These are phyloP conservation scores for Penicillium paradoxum DNA, from an alignment of 495 filamentous ascomycete species.

Conservation along the genomic window DNA sequence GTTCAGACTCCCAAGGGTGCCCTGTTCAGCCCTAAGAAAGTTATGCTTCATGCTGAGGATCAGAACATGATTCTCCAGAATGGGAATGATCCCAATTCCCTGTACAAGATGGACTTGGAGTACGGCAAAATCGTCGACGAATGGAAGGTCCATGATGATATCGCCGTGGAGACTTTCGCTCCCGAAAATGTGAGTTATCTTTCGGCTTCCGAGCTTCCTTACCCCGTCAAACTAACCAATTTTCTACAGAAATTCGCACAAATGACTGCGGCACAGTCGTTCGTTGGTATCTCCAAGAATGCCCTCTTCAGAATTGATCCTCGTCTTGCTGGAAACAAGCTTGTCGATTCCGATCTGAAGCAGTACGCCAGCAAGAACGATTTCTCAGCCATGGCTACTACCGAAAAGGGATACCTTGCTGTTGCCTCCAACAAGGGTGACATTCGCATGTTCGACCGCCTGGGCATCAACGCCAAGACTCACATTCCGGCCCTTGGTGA, in stretches of 20 bases:
- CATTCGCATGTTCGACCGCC: constrained; percentile 90
- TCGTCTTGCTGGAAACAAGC: constrained; percentile 82
- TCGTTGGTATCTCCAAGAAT: constrained; percentile 86
- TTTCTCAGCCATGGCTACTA: constrained; percentile 90
- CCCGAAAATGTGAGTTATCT: constrained; percentile 67
- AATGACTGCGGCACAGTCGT: constrained; percentile 92
- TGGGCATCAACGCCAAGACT: constrained; percentile 96
- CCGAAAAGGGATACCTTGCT: constrained; percentile 92
- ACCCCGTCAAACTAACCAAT: constrained; percentile 17
- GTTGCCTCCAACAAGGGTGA: constrained; percentile 97
- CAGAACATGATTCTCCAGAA: constrained; percentile 90
- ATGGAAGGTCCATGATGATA: constrained; percentile 99
- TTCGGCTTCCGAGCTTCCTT: not conserved
- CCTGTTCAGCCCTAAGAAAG: constrained; percentile 90
- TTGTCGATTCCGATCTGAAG: constrained; percentile 88
- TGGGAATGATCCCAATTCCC: constrained; percentile 72
- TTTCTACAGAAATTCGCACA: constrained; percentile 85
- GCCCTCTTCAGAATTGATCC: constrained; percentile 93
- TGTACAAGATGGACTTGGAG: constrained; percentile 98
- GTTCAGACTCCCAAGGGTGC: constrained; percentile 85
- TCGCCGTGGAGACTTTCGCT: constrained; percentile 81
- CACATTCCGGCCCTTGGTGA: constrained; percentile 94
- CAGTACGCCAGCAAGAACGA: constrained; percentile 95
- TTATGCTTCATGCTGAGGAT: constrained; percentile 96
- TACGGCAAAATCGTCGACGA: constrained; percentile 99